Base-by-base conservation (phyloP, 208 protist species). In the Leishmania tarentolae region DNA sequence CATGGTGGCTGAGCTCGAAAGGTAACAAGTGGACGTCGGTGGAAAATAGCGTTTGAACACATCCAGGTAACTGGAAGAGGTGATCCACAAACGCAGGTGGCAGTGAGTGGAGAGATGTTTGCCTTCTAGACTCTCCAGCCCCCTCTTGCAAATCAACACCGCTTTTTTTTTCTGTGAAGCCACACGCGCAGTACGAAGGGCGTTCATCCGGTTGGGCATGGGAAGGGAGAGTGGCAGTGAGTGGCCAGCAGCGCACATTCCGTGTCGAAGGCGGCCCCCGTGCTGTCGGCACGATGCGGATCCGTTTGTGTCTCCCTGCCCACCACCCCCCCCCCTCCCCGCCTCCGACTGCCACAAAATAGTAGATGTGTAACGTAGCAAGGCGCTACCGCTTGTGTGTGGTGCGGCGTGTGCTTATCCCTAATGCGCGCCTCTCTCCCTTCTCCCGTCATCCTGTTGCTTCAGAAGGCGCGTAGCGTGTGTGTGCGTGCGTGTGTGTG, bases 1-100 rank as follows among this genome's bases (percentile, higher is more conserved):
- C 17, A 83, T 97, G 76, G n/a, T 76, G 75, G 72, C 83, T 9
- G 79, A 86, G 76, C 79, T 82, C 17, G 11, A 81, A 81, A 28
- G 44, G 40, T 17, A 72, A 46, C 7, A 76, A 66, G 57, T 76
- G 61, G 44, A 69, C 57, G 59, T 37, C 11, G 40, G 42, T 72
- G 24, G n/a, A 5, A 52, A 13, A 13, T 17, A 59, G 0, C 28
- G 47, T 59, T 59, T 24, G 31, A 17, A 42, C 68, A 24, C 37
- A 44, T 31, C 42, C 68, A 44, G 42, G 42, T 50, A 52, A 63
- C 72, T 46, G 72, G 50, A 57, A 4, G 17, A 4, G 17, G 50
- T 44, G 70, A 15, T 17, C 35, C 19, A 47, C n/a, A 0, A 3
- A n/a, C 6, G 65, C 9, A 15, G 57, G n/a, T 9, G n/a, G 57